Evolutionary conservation across 768 basidiomycete genomes (phyloP), one percentile per base, ranked within the genome.

Genomic region (Russula virescens): DNA sequence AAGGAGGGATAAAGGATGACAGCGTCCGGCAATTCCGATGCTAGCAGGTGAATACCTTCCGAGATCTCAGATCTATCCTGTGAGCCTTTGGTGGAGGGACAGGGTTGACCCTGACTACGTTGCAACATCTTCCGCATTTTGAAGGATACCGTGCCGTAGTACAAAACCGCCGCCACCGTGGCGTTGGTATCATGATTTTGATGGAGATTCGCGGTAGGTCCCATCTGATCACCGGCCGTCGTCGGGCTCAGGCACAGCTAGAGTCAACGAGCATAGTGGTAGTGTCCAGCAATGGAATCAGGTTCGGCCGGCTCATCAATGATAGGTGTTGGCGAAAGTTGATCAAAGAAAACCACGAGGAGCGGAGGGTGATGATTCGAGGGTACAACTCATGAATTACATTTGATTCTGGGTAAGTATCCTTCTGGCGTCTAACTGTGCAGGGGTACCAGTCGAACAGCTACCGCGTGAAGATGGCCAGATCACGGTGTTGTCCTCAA

Each of bases 401-500:
- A 38, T 21, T 49, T 26, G 19, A 43, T 38, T 61, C 34, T 43
- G 26, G 35, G 16, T 58, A 19, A n/a, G 47, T 45, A 45, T 60
- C 40, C 63, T 31, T 43, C 31, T 48, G 34, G 31, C 19, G 46
- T 63, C 57, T 63, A 60, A 34, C 38, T 49, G 42, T 19, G 35
- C 53, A 54, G 23, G 31, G 40, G 31, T 49, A 50, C 31, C 40
- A 35, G 53, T 50, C 25, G 47, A 49, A 23, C 40, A 55, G 48
- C 23, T 52, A 55, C 58, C 53, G 63, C 63, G 23, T 64, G 58
- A 48, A 50, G 28, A 35, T 13, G 48, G 53, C 55, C 42, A 60
- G 47, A 8, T 31, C 31, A 31, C 31, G 31, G 58, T 50, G 31
- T 55, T 9, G 38, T 26, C 47, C 53, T 18, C 25, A 42, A 60